Conservation (phyloP, 225 moss, liverwort and hornwort genomes). For the Asterella californica region DNA sequence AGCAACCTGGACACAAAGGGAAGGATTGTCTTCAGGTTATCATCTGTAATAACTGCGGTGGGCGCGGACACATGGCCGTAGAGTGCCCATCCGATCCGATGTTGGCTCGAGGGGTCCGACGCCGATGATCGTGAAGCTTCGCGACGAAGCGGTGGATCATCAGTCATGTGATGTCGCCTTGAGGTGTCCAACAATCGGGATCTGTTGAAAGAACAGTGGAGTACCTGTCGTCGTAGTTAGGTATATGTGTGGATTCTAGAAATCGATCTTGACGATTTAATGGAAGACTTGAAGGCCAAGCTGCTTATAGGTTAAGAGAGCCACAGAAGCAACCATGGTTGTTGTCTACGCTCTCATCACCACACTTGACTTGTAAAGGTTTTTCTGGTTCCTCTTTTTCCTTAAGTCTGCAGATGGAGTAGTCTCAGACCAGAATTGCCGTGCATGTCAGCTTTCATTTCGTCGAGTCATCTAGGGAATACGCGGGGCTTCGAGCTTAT, state of each 20-base stretch:
- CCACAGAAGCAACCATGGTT: background rate
- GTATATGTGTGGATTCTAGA: background rate
- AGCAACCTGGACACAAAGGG: slow-evolving; percentile 54
- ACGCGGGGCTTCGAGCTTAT: background rate
- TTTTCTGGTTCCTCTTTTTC: background rate
- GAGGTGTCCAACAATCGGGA: background rate
- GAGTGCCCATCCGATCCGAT: slow-evolving; percentile 57
- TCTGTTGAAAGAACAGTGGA: background rate
- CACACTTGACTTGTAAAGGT: slow-evolving; percentile 5
- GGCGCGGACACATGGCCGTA: slow-evolving; percentile 55
- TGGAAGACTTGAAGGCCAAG: slow-evolving; percentile 8
- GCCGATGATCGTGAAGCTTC: slow-evolving; percentile 25
- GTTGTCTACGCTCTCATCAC: slow-evolving; percentile 3
- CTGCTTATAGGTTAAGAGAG: background rate
- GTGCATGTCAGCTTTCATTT: background rate
- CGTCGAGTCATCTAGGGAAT: background rate
- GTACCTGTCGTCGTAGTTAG: background rate
- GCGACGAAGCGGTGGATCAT: background rate
- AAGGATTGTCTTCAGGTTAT: slow-evolving; percentile 52
- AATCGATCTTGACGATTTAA: background rate
- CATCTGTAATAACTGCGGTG: slow-evolving; percentile 56
- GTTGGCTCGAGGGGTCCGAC: slow-evolving; percentile 37
- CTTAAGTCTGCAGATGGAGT: slow-evolving; percentile 10
- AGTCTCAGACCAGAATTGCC: background rate
- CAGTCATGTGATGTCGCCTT: background rate